Percentiles rank a stretch among this genome's conserved stretches.
Evolutionary conservation across 352 stramenopile species (phyloP).

Genomic region (Phytopythium cucurbitacearum): DNA sequence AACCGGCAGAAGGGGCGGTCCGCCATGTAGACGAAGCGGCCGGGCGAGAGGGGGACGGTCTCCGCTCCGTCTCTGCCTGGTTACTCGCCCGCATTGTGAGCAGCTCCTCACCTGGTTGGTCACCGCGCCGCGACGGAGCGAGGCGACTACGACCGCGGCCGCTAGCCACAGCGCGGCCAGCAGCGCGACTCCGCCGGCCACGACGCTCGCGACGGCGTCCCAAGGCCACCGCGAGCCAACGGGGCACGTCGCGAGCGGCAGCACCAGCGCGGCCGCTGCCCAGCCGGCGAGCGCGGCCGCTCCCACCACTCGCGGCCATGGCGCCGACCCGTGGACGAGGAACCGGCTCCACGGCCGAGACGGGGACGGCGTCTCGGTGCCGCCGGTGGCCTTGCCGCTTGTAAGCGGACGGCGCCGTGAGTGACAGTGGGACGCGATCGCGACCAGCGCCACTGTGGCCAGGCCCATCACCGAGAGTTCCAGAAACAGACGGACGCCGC

Average conservation of each 20-base stretch:
- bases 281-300: not conserved
- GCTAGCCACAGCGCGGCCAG: conserved; percentile 2
- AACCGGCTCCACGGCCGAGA: not conserved
- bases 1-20: too few relatives aligned
- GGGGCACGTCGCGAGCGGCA: not conserved
- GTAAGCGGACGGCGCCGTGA: not conserved
- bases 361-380: not conserved
- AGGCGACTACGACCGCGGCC: not conserved
- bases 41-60: too few relatives aligned
- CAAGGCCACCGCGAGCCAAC: not conserved
- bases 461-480: conserved; percentile 3
- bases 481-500: conserved; percentile 7
- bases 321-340: not conserved
- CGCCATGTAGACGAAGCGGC: too few relatives aligned
- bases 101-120: not conserved
- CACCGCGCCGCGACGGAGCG: not conserved
- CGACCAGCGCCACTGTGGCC: conserved; percentile 2
- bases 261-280: too few relatives aligned
- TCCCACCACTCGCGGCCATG: too few relatives aligned
- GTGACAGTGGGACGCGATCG: conserved; percentile 4
- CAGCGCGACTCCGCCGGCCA: not conserved
- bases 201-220: not conserved
- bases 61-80: too few relatives aligned
- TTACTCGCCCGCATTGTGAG: too few relatives aligned
- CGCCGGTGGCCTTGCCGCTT: not conserved